Conservation (phyloP, 1,284 basidiomycete genomes). For the Fomitopsis pinicola region DNA sequence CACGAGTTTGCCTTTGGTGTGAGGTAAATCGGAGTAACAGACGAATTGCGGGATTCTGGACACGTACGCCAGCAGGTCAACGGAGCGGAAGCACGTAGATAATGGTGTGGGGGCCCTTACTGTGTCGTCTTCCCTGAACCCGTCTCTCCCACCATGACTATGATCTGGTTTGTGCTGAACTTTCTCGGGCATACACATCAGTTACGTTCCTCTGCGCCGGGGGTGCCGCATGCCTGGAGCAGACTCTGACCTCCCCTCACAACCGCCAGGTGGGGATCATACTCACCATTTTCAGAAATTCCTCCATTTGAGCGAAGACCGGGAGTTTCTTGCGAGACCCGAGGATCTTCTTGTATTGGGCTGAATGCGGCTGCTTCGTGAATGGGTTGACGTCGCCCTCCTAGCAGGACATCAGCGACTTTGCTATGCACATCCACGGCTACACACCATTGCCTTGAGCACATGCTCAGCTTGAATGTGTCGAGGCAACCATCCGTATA, state of each 20-base stretch:
- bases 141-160: slow-evolving; percentile 97
- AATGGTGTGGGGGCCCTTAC: slow-evolving; percentile 37
- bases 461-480: slow-evolving; percentile 37
- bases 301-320: slow-evolving; percentile 90
- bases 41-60: slow-evolving; percentile 89
- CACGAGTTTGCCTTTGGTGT: slow-evolving; percentile 85
- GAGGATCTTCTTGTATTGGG: slow-evolving; percentile 86
- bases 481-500: slow-evolving; percentile 57
- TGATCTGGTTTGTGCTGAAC: slow-evolving; percentile 87
- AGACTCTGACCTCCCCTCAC: slow-evolving; percentile 34
- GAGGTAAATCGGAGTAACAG: slow-evolving; percentile 88
- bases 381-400: slow-evolving; percentile 89
- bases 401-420: slow-evolving; percentile 32
- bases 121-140: slow-evolving; percentile 99
- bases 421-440: not conserved
- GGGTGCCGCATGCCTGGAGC: slow-evolving; percentile 21
- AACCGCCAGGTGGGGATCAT: slow-evolving; percentile 10
- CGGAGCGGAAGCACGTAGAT: slow-evolving; percentile 10
- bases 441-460: slow-evolving; percentile 39
- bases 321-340: slow-evolving; percentile 85
- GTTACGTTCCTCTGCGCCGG: slow-evolving; percentile 21
- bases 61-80: not conserved
- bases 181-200: slow-evolving; percentile 35
- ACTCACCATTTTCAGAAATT: slow-evolving; percentile 83
- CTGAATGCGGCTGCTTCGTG: slow-evolving; percentile 73